Evolutionary conservation across 2,329 filamentous ascomycete species (phyloP).

Genomic region (Lecanicillium sp.): DNA sequence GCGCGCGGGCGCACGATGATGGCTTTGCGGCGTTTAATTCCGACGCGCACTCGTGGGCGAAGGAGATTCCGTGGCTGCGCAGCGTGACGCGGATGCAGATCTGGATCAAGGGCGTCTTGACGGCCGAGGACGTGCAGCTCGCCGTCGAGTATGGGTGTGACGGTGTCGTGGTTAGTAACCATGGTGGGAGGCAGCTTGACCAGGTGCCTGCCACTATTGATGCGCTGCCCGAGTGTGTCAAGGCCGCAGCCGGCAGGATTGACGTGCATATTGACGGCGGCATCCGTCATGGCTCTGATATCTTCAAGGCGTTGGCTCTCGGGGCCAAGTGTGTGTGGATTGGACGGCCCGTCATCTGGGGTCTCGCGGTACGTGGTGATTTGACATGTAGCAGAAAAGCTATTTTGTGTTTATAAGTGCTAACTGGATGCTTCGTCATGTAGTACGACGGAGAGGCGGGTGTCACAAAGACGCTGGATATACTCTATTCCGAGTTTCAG

Average conservation of each 20-base stretch:
- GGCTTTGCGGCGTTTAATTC: no score
- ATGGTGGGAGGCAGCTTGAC: conserved; percentile 21
- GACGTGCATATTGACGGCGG: no score
- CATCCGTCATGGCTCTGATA: conserved; percentile 17
- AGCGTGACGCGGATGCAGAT: conserved; percentile 21
- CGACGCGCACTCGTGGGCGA: no score
- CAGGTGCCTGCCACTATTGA: conserved; percentile 13
- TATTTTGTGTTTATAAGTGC: no score
- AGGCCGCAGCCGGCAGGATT: conserved; percentile 24
- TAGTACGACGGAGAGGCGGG: no score
- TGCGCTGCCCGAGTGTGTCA: conserved; percentile 29
- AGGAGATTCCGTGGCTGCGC: conserved; percentile 1
- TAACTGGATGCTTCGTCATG: no score
- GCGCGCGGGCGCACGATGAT: no score
- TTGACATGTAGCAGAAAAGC: no score
- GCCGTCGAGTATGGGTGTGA: conserved; percentile 16
- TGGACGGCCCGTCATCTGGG: conserved; percentile 21
- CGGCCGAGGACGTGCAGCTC: conserved; percentile 18
- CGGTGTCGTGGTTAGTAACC: conserved; percentile 25
- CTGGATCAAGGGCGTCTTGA: conserved; percentile 25
- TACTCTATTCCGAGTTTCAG: no score
- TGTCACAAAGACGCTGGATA: no score
- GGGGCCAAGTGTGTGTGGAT: conserved; percentile 22
- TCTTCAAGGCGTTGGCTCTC: conserved; percentile 20
- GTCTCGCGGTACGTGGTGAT: conserved; percentile 5